Evolutionary conservation across 768 basidiomycete genomes (phyloP).

Genomic region (Pleurotus platypus): DNA sequence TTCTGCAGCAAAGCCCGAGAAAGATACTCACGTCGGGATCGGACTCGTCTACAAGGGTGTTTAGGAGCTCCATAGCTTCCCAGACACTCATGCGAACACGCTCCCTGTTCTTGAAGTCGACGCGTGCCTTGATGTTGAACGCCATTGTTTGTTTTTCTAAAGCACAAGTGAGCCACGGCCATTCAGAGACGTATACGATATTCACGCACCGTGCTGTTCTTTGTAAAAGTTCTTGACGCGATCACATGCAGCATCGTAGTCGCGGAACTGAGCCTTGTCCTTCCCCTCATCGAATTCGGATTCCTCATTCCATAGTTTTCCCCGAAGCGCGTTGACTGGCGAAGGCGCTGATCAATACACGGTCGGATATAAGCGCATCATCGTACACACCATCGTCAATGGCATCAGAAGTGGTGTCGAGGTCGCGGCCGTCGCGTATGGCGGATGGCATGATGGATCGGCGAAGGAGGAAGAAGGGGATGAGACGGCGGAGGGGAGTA

Average conservation of each 20-base stretch:
- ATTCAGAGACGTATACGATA: background rate
- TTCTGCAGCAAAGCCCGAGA: background rate
- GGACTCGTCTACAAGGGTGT: slow-evolving; percentile 85
- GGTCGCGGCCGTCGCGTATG: slow-evolving; percentile 25
- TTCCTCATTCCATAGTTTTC: slow-evolving; percentile 52
- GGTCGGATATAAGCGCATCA: background rate
- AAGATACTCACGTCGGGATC: slow-evolving; percentile 71
- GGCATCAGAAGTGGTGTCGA: slow-evolving; percentile 44
- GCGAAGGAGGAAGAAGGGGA: background rate
- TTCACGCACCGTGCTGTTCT: slow-evolving; percentile 64
- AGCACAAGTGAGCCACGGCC: background rate
- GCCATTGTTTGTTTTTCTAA: slow-evolving; percentile 84
- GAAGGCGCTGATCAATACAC: background rate
- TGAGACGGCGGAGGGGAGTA: background rate
- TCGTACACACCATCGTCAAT: slow-evolving; percentile 40
- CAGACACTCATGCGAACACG: slow-evolving; percentile 81
- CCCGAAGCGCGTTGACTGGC: slow-evolving; percentile 68
- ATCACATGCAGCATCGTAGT: slow-evolving; percentile 74
- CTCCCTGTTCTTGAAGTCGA: slow-evolving; percentile 62
- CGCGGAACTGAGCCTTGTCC: slow-evolving; percentile 66
- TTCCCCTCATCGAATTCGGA: slow-evolving; percentile 58
- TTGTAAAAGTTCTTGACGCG: slow-evolving; percentile 76
- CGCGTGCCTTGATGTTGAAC: slow-evolving; percentile 78
- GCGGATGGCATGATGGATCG: slow-evolving; percentile 22
- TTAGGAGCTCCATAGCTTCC: slow-evolving; percentile 85